phyloP scores from a whole-genome alignment of 495 filamentous ascomycete species.

The Xylaria bambusicola region DNA sequence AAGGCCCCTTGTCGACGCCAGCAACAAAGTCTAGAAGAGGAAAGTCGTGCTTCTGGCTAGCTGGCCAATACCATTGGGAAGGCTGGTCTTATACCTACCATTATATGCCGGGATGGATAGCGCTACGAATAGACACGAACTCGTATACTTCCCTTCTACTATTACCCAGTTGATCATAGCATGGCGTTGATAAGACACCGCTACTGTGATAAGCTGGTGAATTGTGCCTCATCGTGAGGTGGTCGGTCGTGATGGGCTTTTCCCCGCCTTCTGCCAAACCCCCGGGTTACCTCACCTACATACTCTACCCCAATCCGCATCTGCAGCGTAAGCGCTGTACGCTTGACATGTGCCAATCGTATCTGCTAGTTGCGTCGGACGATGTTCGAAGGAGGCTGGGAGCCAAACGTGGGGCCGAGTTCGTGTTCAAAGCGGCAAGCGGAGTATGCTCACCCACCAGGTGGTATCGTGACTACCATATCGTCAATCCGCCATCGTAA shows the following conservation, averaged over 20 bases:
- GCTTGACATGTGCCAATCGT: conserved; percentile 7
- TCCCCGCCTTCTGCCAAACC: neutral
- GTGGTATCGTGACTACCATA: conserved; percentile 13
- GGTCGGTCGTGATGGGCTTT: neutral
- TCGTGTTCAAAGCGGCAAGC: conserved; percentile 9
- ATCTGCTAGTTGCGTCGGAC: neutral
- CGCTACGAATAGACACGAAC: too few species aligned
- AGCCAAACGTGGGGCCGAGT: conserved; percentile 4
- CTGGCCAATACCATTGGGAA: too few species aligned
- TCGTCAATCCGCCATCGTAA: neutral
- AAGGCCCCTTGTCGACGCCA: neutral
- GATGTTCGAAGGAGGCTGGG: conserved; percentile 8
- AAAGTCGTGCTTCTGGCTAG: neutral
- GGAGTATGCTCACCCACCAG: conserved; percentile 11
- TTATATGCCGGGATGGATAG: too few species aligned
- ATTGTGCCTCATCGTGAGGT: too few species aligned
- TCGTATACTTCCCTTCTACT: too few species aligned
- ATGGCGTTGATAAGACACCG: too few species aligned
- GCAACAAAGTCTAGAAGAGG: conserved; percentile 5
- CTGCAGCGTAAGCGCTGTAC: conserved; percentile 10
- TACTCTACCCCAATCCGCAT: conserved; percentile 3
- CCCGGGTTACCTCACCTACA: too few species aligned
- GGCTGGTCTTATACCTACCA: too few species aligned
- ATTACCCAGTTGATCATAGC: too few species aligned
- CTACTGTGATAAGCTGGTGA: too few species aligned